These are phyloP conservation scores for Apiospora koreana DNA, from an alignment of 2,329 filamentous ascomycete species.

Conservation along the genomic window DNA sequence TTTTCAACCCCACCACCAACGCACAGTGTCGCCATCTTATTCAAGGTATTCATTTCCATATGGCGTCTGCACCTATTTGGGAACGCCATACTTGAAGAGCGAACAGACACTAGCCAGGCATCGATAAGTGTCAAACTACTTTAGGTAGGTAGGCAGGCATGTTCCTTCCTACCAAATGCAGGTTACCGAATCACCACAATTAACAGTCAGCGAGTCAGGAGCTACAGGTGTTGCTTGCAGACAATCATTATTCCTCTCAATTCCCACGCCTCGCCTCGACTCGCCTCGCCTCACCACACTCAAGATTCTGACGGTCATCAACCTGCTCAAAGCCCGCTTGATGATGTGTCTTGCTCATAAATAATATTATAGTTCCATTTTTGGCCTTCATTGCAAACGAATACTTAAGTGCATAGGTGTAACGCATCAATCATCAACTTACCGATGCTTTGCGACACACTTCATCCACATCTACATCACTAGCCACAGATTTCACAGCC, in stretches of 20 bases:
- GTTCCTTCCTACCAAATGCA: background rate
- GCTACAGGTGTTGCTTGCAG: background rate
- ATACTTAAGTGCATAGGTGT: too few relatives aligned
- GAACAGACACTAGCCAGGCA: too few relatives aligned
- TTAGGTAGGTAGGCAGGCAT: background rate
- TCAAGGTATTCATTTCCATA: too few relatives aligned
- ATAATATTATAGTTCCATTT: too few relatives aligned
- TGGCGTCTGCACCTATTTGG: too few relatives aligned
- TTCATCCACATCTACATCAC: background rate
- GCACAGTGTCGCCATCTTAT: too few relatives aligned
- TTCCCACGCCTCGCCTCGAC: background rate
- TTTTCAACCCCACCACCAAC: too few relatives aligned
- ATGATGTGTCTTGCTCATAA: background rate
- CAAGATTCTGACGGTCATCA: too few relatives aligned
- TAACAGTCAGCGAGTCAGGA: background rate
- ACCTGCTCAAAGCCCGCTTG: background rate
- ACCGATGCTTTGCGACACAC: background rate
- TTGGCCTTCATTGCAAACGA: too few relatives aligned
- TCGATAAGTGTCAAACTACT: too few relatives aligned
- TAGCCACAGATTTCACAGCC: background rate
- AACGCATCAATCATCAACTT: background rate
- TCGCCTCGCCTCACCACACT: too few relatives aligned
- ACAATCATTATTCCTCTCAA: background rate
- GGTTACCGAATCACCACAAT: background rate
- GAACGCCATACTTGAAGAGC: too few relatives aligned